Percentiles rank a stretch among this genome's conserved stretches.
phyloP scores from a whole-genome alignment of 306 rosid genomes.

The Casuarina cunninghamiana region DNA sequence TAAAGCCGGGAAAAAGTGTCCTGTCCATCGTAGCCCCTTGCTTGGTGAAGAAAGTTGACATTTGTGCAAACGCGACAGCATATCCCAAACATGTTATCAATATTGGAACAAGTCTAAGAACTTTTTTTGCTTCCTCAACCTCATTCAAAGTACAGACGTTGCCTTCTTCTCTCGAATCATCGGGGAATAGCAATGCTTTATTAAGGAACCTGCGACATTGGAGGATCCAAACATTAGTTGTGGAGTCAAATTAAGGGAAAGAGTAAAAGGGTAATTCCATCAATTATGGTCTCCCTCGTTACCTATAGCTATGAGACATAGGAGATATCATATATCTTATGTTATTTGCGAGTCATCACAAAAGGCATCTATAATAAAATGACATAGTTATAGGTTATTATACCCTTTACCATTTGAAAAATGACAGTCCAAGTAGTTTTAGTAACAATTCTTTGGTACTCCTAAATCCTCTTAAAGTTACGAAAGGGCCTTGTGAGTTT shows the following conservation, averaged over 20 bases:
- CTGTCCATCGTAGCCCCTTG: conserved; percentile 46
- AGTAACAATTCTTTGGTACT: too few relatives aligned
- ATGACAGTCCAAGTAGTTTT: too few relatives aligned
- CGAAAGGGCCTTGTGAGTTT: too few relatives aligned
- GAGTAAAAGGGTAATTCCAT: too few relatives aligned
- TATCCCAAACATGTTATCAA: conserved; percentile 38
- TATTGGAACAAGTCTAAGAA: conserved; percentile 45
- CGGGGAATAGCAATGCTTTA: conserved; percentile 34
- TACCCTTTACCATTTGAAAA: too few relatives aligned
- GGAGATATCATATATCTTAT: too few relatives aligned
- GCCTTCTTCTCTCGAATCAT: conserved; percentile 24
- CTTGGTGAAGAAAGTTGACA: conserved; percentile 33
- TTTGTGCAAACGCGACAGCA: conserved; percentile 41
- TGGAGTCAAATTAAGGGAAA: not conserved
- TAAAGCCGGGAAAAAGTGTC: conserved; percentile 11
- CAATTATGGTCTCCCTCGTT: too few relatives aligned
- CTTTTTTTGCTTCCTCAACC: conserved; percentile 49
- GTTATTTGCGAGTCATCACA: too few relatives aligned
- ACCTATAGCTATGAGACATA: too few relatives aligned
- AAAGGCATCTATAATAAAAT: too few relatives aligned
- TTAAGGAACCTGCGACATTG: conserved; percentile 37
- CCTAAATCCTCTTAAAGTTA: too few relatives aligned
- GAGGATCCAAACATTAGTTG: not conserved
- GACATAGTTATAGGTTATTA: too few relatives aligned
- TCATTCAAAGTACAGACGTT: conserved; percentile 27